Evolutionary conservation across 2,329 filamentous ascomycete species (phyloP).

Genomic region (Colletotrichum paranaense): DNA sequence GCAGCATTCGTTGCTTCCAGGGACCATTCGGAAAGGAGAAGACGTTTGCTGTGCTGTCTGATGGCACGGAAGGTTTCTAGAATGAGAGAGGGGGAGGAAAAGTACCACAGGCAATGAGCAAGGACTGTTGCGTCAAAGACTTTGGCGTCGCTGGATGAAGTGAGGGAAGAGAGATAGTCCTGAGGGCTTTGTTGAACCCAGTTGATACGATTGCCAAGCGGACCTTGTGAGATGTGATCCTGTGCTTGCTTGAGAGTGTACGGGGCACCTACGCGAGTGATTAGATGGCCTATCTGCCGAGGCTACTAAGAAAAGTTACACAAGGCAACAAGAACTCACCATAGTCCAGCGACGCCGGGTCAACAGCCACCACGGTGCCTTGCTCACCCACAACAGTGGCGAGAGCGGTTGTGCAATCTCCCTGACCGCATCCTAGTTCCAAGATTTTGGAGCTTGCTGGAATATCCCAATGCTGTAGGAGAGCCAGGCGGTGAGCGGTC

Average conservation of each 20-base stretch:
- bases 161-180: neutral
- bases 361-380: neutral
- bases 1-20: constrained; percentile 13
- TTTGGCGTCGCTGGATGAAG: neutral
- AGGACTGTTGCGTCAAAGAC: constrained; percentile 29
- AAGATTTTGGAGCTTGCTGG: neutral
- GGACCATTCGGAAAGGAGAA: constrained; percentile 36
- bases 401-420: neutral
- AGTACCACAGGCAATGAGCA: constrained; percentile 34
- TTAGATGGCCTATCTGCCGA: neutral
- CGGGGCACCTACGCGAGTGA: constrained; percentile 22
- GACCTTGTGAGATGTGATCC: constrained; percentile 30
- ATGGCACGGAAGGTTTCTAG: constrained; percentile 30
- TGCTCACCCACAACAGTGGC: neutral
- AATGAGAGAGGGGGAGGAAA: constrained; percentile 28
- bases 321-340: neutral
- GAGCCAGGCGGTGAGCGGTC: neutral
- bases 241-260: constrained; percentile 34
- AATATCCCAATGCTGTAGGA: neutral
- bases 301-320: neutral
- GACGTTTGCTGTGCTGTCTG: constrained; percentile 34
- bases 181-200: neutral
- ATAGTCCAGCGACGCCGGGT: neutral
- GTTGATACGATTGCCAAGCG: constrained; percentile 20
- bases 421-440: neutral